Base-by-base conservation (phyloP, 768 basidiomycete species). In the Collybia mongolica region DNA sequence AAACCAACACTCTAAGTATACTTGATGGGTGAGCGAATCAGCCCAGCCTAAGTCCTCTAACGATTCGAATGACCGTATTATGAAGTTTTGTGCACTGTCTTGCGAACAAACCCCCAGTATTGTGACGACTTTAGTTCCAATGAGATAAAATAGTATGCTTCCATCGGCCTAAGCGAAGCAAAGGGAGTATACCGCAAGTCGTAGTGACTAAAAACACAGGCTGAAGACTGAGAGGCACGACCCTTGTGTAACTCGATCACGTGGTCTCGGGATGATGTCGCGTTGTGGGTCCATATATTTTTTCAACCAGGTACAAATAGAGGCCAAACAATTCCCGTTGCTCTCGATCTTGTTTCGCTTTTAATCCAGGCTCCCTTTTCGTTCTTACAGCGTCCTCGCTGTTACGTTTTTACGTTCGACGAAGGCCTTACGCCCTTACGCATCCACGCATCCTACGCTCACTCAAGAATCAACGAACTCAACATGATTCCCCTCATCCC, bases 401-500 rank as follows among this genome's bases (percentile, higher is more conserved):
- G 62, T 62, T 58, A 56, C 59, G 63, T 60, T 57, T 56, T 58
- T 57, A 66, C 70, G 66, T 32, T 65, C 54, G 53, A 68, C 65
- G 62, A 71, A 72, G 68, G 71, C 68, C 64, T 68, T 69, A 71
- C 71, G 73, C 73, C 73, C 58, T 68, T 55, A 68, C 65, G 65
- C 65, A 60, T 64, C 47, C 65, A 77, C 75, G 71, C 71, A 67
- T 60, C 45, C 70, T 56, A 77, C 75, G 72, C 65, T 74, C 75
- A 55, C 71, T 74, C 70, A 73, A 74, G 65, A 65, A 52, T 59
- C 58, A 35, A 67, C 64, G 61, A 65, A 62, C 49, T 56, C 55
- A 71, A 58, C 44, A 88, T 88, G 85, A 73, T 88, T 59, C 82
- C 86, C 46, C 79, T 89, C 64, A 67, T 84, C 65, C 81, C 82